Base-by-base conservation (phyloP, 140 eudicot genomes). In the Flaveria floridana region DNA sequence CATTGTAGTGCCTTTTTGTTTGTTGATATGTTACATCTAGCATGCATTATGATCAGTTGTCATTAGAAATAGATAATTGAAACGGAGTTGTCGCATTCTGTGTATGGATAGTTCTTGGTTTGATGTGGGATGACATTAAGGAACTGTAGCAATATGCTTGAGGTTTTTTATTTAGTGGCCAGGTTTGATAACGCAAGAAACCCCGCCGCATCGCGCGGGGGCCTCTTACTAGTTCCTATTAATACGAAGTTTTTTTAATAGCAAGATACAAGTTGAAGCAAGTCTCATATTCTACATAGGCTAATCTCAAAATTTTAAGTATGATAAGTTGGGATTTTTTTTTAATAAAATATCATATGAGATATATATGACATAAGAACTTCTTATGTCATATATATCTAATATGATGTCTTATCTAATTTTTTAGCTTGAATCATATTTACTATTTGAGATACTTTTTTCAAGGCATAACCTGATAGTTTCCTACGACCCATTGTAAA, bases 21-120 rank as follows among this genome's bases (percentile, higher is more conserved):
- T 65, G 66, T 62, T 62, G 70, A 44, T 44, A 57, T 76, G 69
- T 71, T 71, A 71, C 71, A 76, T 76, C 66, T 46, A 76, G 71
- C 75, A 66, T 67, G 63, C 71, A 79, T 72, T 39, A 72, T 72
- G 52, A 37, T 57, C 20, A 71, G 65, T 26, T 37, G 41, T 63
- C 52, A 52, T 63, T 67, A 20, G 64, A 30, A 73, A 39, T 66
- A 66, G 64, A 72, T 51, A 53, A 65, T 50, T n/a, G 44, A 25
- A 37, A 50, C 20, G 63, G 47, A 46, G 18, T 18, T 59, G 50
- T 62, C 67, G 68, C 44, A 39, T 70, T 26, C 52, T 6, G 34
- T 41, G 37, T 44, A 42, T 15, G 64, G 65, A 65, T 30, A 39
- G 41, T 71, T 78, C 19, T 30, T 9, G 3, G 72, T 42, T 67